Conservation (phyloP, 768 basidiomycete genomes). For the Hygrophorus russula region DNA sequence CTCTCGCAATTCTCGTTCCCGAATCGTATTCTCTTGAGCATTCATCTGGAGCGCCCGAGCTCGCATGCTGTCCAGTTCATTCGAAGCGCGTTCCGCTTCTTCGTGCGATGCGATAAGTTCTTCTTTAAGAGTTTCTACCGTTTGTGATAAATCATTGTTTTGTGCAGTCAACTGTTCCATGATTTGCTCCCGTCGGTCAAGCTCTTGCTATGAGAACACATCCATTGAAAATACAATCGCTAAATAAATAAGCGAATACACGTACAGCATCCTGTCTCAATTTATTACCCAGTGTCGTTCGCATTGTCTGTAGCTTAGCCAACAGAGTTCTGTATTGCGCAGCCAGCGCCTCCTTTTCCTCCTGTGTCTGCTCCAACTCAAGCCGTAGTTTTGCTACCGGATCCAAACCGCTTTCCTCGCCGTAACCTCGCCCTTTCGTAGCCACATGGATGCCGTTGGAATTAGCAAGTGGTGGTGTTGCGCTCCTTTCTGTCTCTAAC, state of each 20-base stretch:
- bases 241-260: conserved; percentile 4
- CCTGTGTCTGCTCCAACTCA: conserved; percentile 63
- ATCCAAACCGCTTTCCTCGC: conserved; percentile 32
- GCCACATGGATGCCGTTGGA: conserved; percentile 27
- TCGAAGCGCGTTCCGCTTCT: conserved; percentile 60
- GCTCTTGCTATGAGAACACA: conserved; percentile 71
- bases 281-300: conserved; percentile 87
- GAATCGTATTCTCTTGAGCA: conserved; percentile 55
- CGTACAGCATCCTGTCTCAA: conserved; percentile 91
- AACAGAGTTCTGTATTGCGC: conserved; percentile 80
- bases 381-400: conserved; percentile 44
- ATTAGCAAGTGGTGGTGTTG: conserved; percentile 16
- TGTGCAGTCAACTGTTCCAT: conserved; percentile 70
- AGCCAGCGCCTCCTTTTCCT: conserved; percentile 84
- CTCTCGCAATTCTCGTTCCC: conserved; percentile 77
- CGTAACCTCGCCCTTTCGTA: conserved; percentile 10
- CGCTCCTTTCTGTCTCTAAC: conserved; percentile 34
- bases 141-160: conserved; percentile 60
- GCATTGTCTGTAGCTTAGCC: conserved; percentile 85
- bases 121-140: conserved; percentile 67
- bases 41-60: conserved; percentile 53
- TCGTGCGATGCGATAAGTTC: conserved; percentile 71
- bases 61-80: conserved; percentile 61
- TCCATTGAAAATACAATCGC: conserved; percentile 9
- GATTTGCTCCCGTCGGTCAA: conserved; percentile 83